A percentile compares a stretch with the other conserved stretches of the same genome.
Evolutionary conservation across 306 rosid species (phyloP).

Genomic region (Benincasa hispida): DNA sequence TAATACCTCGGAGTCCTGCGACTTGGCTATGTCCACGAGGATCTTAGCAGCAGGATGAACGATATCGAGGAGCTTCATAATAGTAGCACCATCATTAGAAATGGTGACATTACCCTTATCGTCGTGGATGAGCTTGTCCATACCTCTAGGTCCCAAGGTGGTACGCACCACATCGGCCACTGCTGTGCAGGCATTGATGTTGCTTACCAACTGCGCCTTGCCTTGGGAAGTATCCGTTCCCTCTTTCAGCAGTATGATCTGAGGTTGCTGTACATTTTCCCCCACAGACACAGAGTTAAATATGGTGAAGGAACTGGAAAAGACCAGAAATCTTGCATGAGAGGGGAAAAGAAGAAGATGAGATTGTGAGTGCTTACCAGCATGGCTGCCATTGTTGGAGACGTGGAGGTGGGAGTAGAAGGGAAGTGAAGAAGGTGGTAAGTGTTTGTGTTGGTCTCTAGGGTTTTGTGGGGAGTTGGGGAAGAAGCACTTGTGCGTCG

Average conservation of each 20-base stretch:
- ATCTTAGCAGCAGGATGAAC: constrained; percentile 97
- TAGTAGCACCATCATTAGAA: constrained; percentile 95
- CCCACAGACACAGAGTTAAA: constrained; percentile 5
- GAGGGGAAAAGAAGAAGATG: not conserved
- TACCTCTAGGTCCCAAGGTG: constrained; percentile 91
- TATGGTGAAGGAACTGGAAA: not conserved
- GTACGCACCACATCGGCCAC: constrained; percentile 89
- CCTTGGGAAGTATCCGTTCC: constrained; percentile 98
- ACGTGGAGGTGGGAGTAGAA: constrained; percentile 4
- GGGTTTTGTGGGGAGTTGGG: constrained; percentile 1
- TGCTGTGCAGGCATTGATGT: constrained; percentile 90
- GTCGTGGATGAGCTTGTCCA: constrained; percentile 96
- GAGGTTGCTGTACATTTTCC: constrained; percentile 75
- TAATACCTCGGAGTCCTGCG: constrained; percentile 91
- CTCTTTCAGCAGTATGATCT: constrained; percentile 89
- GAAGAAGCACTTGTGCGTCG: not conserved
- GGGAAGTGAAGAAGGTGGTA: not conserved
- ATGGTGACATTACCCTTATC: constrained; percentile 86
- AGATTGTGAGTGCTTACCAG: constrained; percentile 33
- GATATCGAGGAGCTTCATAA: constrained; percentile 89
- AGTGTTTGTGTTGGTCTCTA: not conserved
- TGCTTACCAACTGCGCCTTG: constrained; percentile 82
- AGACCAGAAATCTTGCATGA: not conserved
- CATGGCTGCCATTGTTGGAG: constrained; percentile 75
- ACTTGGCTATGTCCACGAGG: constrained; percentile 89